Percentiles rank a stretch among this genome's conserved stretches.
Conservation (phyloP, 441 rosid genomes). For the Viola pubescens region DNA sequence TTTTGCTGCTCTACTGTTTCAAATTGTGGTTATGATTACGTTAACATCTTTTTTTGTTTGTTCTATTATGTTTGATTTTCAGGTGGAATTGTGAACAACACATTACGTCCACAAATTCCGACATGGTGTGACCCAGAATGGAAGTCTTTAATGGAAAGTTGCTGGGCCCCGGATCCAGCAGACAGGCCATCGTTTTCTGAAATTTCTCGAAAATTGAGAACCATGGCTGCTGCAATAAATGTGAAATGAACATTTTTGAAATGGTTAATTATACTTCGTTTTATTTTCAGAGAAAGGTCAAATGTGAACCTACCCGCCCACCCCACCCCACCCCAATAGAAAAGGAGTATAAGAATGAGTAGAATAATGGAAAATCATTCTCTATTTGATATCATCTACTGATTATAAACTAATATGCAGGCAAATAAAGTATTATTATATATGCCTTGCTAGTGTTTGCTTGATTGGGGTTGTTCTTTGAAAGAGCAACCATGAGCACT, state of each 20-base stretch:
- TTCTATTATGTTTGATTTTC: constrained; percentile 16
- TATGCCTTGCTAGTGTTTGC: constrained; percentile 15
- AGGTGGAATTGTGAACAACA: constrained; percentile 95
- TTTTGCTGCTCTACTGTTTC: too few relatives aligned
- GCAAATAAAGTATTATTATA: constrained; percentile 23
- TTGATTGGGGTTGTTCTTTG: constrained; percentile 12
- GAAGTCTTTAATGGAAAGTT: constrained; percentile 85
- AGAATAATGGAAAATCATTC: constrained; percentile 3
- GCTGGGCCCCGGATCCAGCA: constrained; percentile 82
- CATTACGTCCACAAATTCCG: constrained; percentile 88
- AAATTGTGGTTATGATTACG: too few relatives aligned
- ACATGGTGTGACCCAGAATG: constrained; percentile 99
- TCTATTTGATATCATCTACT: constrained; percentile 17
- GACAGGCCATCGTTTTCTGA: constrained; percentile 84
- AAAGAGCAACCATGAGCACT: constrained; percentile 15
- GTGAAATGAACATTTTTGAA: constrained; percentile 39
- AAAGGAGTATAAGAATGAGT: background rate
- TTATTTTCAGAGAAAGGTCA: constrained; percentile 4
- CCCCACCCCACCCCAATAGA: background rate
- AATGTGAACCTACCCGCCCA: background rate
- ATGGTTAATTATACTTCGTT: constrained; percentile 14
- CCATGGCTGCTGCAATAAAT: constrained; percentile 88
- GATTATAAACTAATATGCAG: constrained; percentile 20
- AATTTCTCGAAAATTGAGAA: constrained; percentile 76
- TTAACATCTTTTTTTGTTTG: background rate